Evolutionary conservation across 1,284 basidiomycete genomes (phyloP).

Genomic region (Heterobasidion annosum): DNA sequence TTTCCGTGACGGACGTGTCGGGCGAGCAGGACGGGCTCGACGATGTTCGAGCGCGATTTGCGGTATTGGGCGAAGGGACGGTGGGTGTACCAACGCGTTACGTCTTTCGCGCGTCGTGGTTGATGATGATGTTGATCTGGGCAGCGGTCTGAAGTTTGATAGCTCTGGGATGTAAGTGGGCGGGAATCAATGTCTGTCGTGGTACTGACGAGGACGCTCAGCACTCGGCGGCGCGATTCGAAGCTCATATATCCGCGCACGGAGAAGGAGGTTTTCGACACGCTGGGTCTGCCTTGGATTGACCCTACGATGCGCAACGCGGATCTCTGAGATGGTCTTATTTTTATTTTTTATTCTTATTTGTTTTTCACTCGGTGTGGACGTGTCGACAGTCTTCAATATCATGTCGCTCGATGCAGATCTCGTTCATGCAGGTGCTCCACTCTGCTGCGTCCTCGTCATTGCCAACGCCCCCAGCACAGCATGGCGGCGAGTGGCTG

Average conservation of each 20-base stretch:
- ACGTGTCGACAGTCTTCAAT: too few relatives aligned
- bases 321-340: conserved; percentile 29
- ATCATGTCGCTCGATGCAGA: too few relatives aligned
- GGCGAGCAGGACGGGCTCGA: conserved; percentile 64
- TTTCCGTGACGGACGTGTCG: not conserved
- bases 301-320: conserved; percentile 64
- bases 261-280: conserved; percentile 62
- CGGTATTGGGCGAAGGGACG: conserved; percentile 60
- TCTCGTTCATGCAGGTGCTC: too few relatives aligned
- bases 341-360: too few relatives aligned
- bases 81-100: conserved; percentile 18
- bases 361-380: too few relatives aligned
- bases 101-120: not conserved
- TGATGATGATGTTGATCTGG: conserved; percentile 4
- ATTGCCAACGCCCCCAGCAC: too few relatives aligned
- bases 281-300: conserved; percentile 61
- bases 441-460: too few relatives aligned
- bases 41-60: conserved; percentile 75
- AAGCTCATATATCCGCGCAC: conserved; percentile 47
- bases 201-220: conserved; percentile 17
- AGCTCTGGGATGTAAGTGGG: conserved; percentile 61
- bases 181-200: not conserved
- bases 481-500: too few relatives aligned
- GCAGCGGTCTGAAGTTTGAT: conserved; percentile 71
- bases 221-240: conserved; percentile 55